phyloP scores from a whole-genome alignment of 2,329 filamentous ascomycete genomes.

The Tolypocladium tundrense region DNA sequence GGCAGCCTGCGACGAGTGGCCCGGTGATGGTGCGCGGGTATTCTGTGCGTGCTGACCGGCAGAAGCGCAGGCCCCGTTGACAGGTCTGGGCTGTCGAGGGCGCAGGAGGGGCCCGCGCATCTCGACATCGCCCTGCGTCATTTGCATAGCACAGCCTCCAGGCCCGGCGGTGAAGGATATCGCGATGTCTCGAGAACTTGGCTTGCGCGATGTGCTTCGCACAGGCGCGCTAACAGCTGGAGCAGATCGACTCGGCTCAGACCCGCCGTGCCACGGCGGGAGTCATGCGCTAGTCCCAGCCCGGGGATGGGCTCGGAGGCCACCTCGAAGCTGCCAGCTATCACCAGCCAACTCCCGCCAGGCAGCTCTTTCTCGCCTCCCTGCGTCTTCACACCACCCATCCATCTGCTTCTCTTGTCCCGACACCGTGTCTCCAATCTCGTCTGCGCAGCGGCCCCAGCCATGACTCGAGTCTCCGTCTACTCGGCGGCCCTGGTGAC shows the following conservation, averaged over 20 bases:
- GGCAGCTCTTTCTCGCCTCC: neutral
- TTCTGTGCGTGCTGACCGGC: neutral
- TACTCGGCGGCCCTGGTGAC: slow-evolving; percentile 32
- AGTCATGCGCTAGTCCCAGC: neutral
- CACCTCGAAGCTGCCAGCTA: neutral
- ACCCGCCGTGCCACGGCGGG: too few species aligned
- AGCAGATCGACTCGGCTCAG: too few species aligned
- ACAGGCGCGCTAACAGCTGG: neutral
- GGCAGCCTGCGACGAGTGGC: too few species aligned
- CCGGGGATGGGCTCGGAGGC: neutral
- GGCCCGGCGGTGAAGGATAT: neutral
- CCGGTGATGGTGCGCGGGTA: neutral
- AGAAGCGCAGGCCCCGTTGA: neutral
- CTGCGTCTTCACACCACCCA: neutral
- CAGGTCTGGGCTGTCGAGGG: neutral
- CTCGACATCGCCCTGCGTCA: neutral
- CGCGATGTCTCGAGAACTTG: neutral
- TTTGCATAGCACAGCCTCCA: neutral
- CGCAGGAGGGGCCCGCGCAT: neutral
- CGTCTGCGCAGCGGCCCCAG: neutral
- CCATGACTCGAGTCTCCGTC: slow-evolving; percentile 33
- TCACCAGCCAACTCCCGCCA: neutral
- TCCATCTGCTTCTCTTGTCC: neutral
- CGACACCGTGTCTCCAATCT: neutral
- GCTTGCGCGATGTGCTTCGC: neutral